Evolutionary conservation across 257 asterid genomes (phyloP).

Genomic region (Capsicum pubescens): DNA sequence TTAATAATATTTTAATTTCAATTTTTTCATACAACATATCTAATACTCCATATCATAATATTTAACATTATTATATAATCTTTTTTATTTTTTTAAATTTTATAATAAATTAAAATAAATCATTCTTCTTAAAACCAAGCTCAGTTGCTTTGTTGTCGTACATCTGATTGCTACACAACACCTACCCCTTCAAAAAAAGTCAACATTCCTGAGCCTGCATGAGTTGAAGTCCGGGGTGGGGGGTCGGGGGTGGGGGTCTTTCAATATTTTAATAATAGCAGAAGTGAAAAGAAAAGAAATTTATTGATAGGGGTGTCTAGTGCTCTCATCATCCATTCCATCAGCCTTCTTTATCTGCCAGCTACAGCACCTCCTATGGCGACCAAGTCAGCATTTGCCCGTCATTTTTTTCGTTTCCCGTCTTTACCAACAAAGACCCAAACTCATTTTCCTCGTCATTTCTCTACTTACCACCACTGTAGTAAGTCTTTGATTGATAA

Average conservation of each 20-base stretch:
- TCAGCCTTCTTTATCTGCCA: slow-evolving; percentile 38
- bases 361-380: slow-evolving; percentile 36
- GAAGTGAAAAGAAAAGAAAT: slow-evolving; percentile 5
- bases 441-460: slow-evolving; percentile 19
- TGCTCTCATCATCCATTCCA: slow-evolving; percentile 44
- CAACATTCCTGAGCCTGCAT: slow-evolving; percentile 21
- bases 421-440: slow-evolving; percentile 15
- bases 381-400: slow-evolving; percentile 50
- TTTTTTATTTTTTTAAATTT: no score
- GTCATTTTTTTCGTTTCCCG: not conserved
- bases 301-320: slow-evolving; percentile 46
- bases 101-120: no score
- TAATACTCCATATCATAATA: no score
- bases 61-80: no score
- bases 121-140: no score
- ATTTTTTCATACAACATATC: no score
- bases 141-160: not conserved
- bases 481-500: not conserved
- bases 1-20: no score
- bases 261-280: slow-evolving; percentile 8
- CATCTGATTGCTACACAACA: slow-evolving; percentile 23
- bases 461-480: not conserved
- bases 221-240: not conserved
- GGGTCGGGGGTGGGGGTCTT: not conserved
- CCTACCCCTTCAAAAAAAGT: slow-evolving; percentile 26